Conservation (phyloP, 2,329 filamentous ascomycete species). For the Claviceps digitariae region DNA sequence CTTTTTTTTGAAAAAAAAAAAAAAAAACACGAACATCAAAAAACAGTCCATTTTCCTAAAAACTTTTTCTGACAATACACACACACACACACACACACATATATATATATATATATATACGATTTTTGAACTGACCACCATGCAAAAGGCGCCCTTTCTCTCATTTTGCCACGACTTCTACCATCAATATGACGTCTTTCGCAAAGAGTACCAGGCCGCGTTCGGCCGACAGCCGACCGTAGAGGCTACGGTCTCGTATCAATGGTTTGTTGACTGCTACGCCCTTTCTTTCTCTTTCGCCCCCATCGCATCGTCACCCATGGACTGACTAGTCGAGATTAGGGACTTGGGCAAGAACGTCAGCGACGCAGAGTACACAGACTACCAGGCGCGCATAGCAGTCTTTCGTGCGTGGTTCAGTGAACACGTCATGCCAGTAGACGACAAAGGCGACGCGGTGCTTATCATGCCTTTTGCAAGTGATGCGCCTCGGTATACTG, state of each 20-base stretch:
- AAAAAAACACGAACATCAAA: too few relatives aligned
- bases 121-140: background rate
- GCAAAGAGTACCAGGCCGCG: conserved; percentile 11
- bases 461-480: conserved; percentile 13
- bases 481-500: conserved; percentile 9
- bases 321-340: background rate
- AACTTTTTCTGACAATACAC: too few relatives aligned
- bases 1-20: too few relatives aligned
- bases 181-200: conserved; percentile 17
- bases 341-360: conserved; percentile 15
- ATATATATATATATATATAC: too few relatives aligned
- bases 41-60: too few relatives aligned
- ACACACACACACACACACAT: too few relatives aligned
- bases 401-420: conserved; percentile 21
- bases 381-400: conserved; percentile 12
- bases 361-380: conserved; percentile 12
- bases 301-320: background rate
- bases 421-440: conserved; percentile 12
- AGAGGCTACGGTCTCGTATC: conserved; percentile 15
- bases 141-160: conserved; percentile 15
- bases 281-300: background rate
- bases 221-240: conserved; percentile 14
- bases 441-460: conserved; percentile 9
- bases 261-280: conserved; percentile 14
- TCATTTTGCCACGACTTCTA: conserved; percentile 22